Conservation (phyloP, 2,329 filamentous ascomycete species). For the Akanthomyces dipterigenus region DNA sequence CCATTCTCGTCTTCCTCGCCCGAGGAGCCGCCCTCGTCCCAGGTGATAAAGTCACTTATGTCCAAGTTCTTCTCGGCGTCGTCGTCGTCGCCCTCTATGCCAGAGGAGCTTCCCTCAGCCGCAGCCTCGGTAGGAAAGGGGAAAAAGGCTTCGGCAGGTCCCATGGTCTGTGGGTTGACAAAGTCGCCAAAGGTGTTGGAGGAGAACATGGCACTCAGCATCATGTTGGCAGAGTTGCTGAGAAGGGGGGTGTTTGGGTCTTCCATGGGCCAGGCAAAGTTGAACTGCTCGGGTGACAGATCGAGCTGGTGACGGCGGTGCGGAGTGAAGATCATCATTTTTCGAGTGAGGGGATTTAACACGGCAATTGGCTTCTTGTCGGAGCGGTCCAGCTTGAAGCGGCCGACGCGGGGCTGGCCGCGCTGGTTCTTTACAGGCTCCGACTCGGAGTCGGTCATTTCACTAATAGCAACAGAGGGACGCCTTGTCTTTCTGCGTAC, state of each 20-base stretch:
- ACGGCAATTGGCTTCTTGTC: constrained; percentile 53
- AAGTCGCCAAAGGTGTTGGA: constrained; percentile 49
- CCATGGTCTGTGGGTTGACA: constrained; percentile 59
- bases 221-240: constrained; percentile 64
- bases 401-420: constrained; percentile 47
- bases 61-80: constrained; percentile 59
- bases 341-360: constrained; percentile 49
- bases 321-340: constrained; percentile 59
- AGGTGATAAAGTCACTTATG: constrained; percentile 67
- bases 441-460: constrained; percentile 44
- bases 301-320: constrained; percentile 43
- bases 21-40: constrained; percentile 52
- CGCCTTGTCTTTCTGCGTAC: constrained; percentile 42
- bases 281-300: constrained; percentile 49
- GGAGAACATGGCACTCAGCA: constrained; percentile 68
- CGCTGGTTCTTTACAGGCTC: constrained; percentile 41
- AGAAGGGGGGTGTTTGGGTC: constrained; percentile 49
- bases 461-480: constrained; percentile 29
- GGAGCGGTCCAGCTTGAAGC: constrained; percentile 47
- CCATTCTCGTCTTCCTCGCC: constrained; percentile 51
- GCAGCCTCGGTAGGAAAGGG: constrained; percentile 57
- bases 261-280: constrained; percentile 38
- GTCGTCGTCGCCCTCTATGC: constrained; percentile 47
- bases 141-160: constrained; percentile 70
- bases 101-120: constrained; percentile 41